Base-by-base conservation (phyloP, 164 flowering plant genomes). In the Akebia trifoliata region DNA sequence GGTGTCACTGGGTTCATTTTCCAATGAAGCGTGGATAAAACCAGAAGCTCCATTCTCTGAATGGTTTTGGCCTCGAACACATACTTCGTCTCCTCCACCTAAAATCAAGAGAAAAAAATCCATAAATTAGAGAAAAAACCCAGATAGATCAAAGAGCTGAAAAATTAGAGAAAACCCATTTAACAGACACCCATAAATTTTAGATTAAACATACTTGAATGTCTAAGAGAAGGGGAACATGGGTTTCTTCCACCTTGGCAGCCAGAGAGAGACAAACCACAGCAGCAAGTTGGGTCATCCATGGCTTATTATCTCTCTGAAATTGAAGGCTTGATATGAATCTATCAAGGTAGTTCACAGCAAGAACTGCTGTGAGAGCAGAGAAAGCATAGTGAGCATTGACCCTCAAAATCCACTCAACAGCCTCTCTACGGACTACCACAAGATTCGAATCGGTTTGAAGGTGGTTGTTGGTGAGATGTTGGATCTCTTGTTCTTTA, bases 261-360 rank as follows among this genome's bases (percentile, higher is more conserved):
- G 96, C 97, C 2, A 90, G 53, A 50, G 97, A 86, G 31, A 90
- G 76, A 64, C 94, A 90, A 66, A 96, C 86, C 35, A 90, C 94
- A 17, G 97, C 82, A 20, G 76, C 73, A 4, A 90, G 84, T 32
- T 86, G 97, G 43, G 68, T 66, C 91, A 78, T 87, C 97, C 97
- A 90, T 35, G 90, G 92, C 76, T 82, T 81, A n/a, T n/a, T n/a
- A 39, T 85, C 84, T 43, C 60, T 68, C 55, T 77, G 79, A 46
- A 71, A 74, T 14, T 66, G 72, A 46, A 79, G 69, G 62, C 77
- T 61, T 11, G 62, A 65, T 6, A 88, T 65, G 56, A 88, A 91
- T 65, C 97, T 72, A 59, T 91, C 90, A 3, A 91, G 61, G 56
- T 80, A 86, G 74, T 84, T 77, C 7, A 83, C 84, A 9, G 96